Conservation (phyloP, 2,329 filamentous ascomycete species). For the Aspergillus thermomutatus region DNA sequence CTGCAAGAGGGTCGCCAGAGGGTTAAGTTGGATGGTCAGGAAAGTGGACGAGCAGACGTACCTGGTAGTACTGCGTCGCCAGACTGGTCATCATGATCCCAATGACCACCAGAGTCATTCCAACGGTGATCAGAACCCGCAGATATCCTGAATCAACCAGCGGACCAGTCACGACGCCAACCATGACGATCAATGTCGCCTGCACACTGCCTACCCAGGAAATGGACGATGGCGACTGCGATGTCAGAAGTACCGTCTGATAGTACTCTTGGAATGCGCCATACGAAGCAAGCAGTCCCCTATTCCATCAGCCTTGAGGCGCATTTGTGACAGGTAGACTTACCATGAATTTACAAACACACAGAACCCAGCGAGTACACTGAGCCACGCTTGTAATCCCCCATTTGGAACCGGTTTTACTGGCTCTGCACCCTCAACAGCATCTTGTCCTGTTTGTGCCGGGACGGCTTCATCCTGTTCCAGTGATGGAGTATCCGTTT, state of each 20-base stretch:
- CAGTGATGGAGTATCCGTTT: neutral
- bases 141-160: slow-evolving; percentile 49
- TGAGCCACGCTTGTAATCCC: slow-evolving; percentile 28
- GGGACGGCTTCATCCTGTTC: neutral
- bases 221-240: slow-evolving; percentile 40
- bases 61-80: slow-evolving; percentile 28
- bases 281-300: slow-evolving; percentile 46
- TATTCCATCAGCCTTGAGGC: neutral
- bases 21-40: too few relatives aligned
- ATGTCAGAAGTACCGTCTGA: slow-evolving; percentile 33
- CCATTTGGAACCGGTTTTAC: slow-evolving; percentile 19
- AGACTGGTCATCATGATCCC: slow-evolving; percentile 31
- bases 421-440: neutral
- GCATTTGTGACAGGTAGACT: neutral
- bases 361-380: slow-evolving; percentile 28
- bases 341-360: slow-evolving; percentile 35
- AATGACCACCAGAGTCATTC: slow-evolving; percentile 38
- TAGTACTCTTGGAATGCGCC: slow-evolving; percentile 51
- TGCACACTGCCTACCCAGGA: slow-evolving; percentile 50
- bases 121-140: slow-evolving; percentile 37
- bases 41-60: neutral
- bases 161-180: slow-evolving; percentile 48
- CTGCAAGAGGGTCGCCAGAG: too few relatives aligned
- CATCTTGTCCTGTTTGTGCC: neutral
- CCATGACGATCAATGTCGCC: slow-evolving; percentile 46